phyloP scores from a whole-genome alignment of 2,329 filamentous ascomycete species.

The Cladosporium velox region DNA sequence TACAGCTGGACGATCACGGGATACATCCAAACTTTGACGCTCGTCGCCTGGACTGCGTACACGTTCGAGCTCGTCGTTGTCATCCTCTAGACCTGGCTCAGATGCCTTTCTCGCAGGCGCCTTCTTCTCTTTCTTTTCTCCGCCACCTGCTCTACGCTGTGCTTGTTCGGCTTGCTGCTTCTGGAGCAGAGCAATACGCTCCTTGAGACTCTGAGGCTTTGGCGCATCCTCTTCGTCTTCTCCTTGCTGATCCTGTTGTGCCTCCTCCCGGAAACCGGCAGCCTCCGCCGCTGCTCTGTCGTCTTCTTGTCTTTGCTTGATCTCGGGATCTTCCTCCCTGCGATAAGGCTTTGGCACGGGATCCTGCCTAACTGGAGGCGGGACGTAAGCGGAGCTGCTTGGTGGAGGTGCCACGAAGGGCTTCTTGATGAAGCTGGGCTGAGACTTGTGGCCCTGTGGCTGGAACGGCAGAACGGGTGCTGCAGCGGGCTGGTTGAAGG shows the following conservation, averaged over 20 bases:
- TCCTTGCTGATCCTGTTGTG: slow-evolving; percentile 48
- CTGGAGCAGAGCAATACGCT: slow-evolving; percentile 90
- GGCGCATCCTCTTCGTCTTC: slow-evolving; percentile 74
- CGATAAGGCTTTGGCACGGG: slow-evolving; percentile 76
- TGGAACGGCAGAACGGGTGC: slow-evolving; percentile 90
- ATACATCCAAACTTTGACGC: slow-evolving; percentile 43
- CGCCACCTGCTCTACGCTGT: slow-evolving; percentile 74
- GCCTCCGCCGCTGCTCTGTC: slow-evolving; percentile 67
- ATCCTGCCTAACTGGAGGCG: slow-evolving; percentile 66
- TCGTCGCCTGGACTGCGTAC: slow-evolving; percentile 36
- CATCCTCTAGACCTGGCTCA: slow-evolving; percentile 44
- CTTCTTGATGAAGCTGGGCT: slow-evolving; percentile 76
- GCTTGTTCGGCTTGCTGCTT: slow-evolving; percentile 92
- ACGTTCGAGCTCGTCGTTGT: slow-evolving; percentile 41
- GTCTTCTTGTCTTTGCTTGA: slow-evolving; percentile 64
- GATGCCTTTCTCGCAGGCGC: slow-evolving; percentile 60
- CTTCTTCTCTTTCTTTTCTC: slow-evolving; percentile 85
- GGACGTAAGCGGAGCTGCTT: slow-evolving; percentile 86
- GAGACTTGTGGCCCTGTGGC: slow-evolving; percentile 61
- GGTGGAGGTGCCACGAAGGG: slow-evolving; percentile 94
- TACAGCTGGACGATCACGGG: slow-evolving; percentile 39
- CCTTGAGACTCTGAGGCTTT: slow-evolving; percentile 90
- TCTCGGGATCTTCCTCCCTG: slow-evolving; percentile 79
- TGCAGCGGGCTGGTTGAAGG: slow-evolving; percentile 89
- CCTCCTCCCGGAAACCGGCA: slow-evolving; percentile 56